phyloP scores from a whole-genome alignment of 129 eudicot species.

The Artemisia argyi region DNA sequence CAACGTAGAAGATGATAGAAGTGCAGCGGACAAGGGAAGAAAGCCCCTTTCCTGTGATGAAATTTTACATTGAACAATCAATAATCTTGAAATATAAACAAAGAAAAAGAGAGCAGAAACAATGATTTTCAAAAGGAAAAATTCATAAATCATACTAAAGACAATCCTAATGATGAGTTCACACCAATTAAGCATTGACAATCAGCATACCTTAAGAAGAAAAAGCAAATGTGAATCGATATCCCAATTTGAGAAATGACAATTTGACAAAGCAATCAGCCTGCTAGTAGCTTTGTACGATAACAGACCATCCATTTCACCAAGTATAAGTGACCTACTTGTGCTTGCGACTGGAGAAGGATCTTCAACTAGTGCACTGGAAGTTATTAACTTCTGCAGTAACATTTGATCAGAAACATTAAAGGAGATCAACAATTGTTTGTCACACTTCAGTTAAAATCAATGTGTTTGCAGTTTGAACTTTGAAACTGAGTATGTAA shows the following conservation, averaged over 20 bases:
- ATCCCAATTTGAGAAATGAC: constrained; percentile 65
- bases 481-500: not conserved
- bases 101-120: constrained; percentile 20
- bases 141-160: not conserved
- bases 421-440: constrained; percentile 17
- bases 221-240: constrained; percentile 72
- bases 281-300: constrained; percentile 69
- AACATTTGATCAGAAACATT: constrained; percentile 35
- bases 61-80: constrained; percentile 5
- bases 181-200: not conserved
- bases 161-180: not conserved
- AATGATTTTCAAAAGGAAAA: not conserved
- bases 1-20: constrained; percentile 66
- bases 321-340: constrained; percentile 52
- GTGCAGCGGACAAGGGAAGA: constrained; percentile 91
- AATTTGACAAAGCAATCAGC: constrained; percentile 65
- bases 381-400: constrained; percentile 77
- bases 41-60: constrained; percentile 86
- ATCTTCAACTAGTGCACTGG: constrained; percentile 71
- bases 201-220: constrained; percentile 71
- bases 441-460: not conserved
- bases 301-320: constrained; percentile 58
- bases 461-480: no score
- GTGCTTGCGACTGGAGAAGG: constrained; percentile 85
- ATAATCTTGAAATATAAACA: constrained; percentile 12